phyloP scores from a whole-genome alignment of 1,284 basidiomycete genomes.

The Amylostereum areolatum region DNA sequence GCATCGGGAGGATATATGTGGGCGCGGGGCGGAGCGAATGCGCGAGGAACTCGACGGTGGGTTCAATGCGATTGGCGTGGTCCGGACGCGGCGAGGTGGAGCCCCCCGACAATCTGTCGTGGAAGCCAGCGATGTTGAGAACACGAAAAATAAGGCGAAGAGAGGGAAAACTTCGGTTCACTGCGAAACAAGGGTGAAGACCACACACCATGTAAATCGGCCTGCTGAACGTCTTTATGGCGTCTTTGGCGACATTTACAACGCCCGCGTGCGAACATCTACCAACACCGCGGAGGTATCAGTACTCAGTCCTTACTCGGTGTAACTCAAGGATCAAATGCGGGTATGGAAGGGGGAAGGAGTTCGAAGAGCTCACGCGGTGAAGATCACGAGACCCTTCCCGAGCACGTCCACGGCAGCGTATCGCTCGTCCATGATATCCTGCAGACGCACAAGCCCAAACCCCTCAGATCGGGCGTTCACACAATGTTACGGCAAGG shows the following conservation, averaged over 20 bases:
- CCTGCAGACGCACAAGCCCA: slow-evolving; percentile 29
- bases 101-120: slow-evolving; percentile 66
- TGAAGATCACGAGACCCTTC: slow-evolving; percentile 77
- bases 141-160: slow-evolving; percentile 1
- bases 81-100: slow-evolving; percentile 73
- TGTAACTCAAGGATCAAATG: too few relatives aligned
- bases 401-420: slow-evolving; percentile 69
- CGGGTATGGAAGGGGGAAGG: too few relatives aligned
- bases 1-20: slow-evolving; percentile 73
- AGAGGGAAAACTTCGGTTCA: slow-evolving; percentile 4
- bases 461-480: not conserved
- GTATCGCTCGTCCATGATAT: slow-evolving; percentile 80
- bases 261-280: slow-evolving; percentile 83
- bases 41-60: slow-evolving; percentile 60
- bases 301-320: too few relatives aligned
- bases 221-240: slow-evolving; percentile 50
- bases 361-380: slow-evolving; percentile 47
- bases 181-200: not conserved
- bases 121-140: not conserved
- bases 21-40: slow-evolving; percentile 41
- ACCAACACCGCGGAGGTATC: too few relatives aligned
- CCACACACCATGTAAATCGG: slow-evolving; percentile 66
- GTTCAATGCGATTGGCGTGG: slow-evolving; percentile 52
- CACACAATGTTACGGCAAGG: not conserved
- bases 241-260: slow-evolving; percentile 74